Percentiles rank a stretch among this genome's conserved stretches.
Evolutionary conservation across 345 rosid genomes (phyloP).

Genomic region (Lepidium africanum): DNA sequence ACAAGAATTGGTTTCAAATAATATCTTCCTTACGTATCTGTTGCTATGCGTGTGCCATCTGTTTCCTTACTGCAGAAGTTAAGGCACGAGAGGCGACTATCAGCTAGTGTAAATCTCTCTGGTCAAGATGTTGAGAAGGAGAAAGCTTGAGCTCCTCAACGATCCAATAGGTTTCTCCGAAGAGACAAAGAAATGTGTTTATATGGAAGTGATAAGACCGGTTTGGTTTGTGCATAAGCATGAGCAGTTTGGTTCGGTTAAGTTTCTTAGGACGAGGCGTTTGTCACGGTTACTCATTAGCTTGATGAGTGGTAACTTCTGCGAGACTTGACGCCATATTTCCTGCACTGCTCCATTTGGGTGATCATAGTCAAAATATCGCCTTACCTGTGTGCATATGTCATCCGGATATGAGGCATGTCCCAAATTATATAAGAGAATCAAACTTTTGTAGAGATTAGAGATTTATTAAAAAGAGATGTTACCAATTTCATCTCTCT

Average conservation of each 20-base stretch:
- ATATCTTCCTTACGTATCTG: conserved; percentile 12
- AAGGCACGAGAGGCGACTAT: neutral
- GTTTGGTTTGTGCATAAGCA: conserved; percentile 77
- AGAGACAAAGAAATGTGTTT: neutral
- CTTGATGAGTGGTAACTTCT: conserved; percentile 78
- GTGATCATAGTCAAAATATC: conserved; percentile 47
- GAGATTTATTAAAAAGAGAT: neutral
- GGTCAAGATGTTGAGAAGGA: conserved; percentile 6
- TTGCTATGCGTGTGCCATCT: neutral
- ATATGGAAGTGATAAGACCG: conserved; percentile 36
- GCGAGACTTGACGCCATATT: conserved; percentile 81
- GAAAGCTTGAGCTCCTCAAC: conserved; percentile 6
- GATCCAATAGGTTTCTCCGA: conserved; percentile 8
- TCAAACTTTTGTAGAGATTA: neutral
- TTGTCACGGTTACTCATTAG: conserved; percentile 80
- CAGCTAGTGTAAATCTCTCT: neutral
- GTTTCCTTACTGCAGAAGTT: neutral
- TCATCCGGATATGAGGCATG: neutral
- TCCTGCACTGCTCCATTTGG: conserved; percentile 80
- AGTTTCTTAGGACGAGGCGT: conserved; percentile 54
- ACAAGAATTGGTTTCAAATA: conserved; percentile 3
- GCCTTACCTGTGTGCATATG: conserved; percentile 55
- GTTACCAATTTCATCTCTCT: conserved; percentile 60
- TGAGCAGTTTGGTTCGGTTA: conserved; percentile 56
- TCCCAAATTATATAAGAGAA: neutral